A percentile compares a stretch with the other conserved stretches of the same genome.
Evolutionary conservation across 2,329 filamentous ascomycete species (phyloP).

Genomic region (Diaporthe vaccinii): DNA sequence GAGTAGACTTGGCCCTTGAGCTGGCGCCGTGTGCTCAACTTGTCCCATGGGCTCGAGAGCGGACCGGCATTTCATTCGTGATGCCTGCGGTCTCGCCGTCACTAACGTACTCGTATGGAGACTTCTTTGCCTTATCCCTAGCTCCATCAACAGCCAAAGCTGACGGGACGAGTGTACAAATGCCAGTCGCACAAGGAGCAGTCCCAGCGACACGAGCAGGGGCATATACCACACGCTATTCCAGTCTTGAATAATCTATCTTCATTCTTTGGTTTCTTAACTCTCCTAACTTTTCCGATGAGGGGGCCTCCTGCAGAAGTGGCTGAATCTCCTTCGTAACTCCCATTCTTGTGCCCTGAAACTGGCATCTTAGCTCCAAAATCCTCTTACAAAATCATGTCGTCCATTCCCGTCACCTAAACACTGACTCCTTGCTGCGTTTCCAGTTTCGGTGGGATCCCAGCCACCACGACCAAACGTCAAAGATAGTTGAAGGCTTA

Average conservation of each 20-base stretch:
- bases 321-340: not conserved
- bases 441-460: not conserved
- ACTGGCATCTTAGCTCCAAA: not conserved
- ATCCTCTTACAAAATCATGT: not conserved
- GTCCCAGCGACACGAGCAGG: not conserved
- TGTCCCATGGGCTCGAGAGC: not conserved
- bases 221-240: not conserved
- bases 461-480: not conserved
- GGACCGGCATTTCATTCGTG: not conserved
- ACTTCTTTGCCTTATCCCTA: not conserved
- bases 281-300: not conserved
- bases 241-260: not conserved
- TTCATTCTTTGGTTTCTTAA: not conserved
- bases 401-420: not conserved
- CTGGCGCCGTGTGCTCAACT: not conserved
- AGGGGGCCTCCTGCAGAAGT: not conserved
- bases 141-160: not conserved
- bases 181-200: not conserved
- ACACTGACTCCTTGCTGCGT: not conserved
- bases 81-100: not conserved
- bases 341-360: slow-evolving; percentile 3
- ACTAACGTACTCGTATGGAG: no score
- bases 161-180: not conserved
- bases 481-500: not conserved
- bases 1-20: not conserved